Evolutionary conservation across 345 rosid genomes (phyloP).

Genomic region (Hibiscus tridactylites): DNA sequence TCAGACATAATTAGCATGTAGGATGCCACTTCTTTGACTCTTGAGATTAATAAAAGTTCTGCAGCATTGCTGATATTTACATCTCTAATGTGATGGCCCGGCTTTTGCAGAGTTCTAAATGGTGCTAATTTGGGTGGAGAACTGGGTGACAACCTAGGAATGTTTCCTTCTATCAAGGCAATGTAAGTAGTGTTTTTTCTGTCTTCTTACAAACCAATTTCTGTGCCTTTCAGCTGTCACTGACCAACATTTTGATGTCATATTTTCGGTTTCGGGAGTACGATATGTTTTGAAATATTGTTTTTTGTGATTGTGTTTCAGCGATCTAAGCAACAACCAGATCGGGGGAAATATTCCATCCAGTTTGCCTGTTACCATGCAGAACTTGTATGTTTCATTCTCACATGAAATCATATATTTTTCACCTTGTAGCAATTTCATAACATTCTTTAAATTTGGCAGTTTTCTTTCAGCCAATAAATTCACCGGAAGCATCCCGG

Average conservation of each 20-base stretch:
- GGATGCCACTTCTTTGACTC: neutral
- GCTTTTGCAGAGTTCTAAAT: slow-evolving; percentile 53
- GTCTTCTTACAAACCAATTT: slow-evolving; percentile 11
- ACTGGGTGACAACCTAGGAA: slow-evolving; percentile 61
- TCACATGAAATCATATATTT: slow-evolving; percentile 1
- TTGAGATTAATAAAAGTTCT: neutral
- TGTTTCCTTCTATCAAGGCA: slow-evolving; percentile 58
- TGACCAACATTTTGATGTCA: slow-evolving; percentile 11
- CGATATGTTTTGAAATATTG: neutral
- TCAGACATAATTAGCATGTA: slow-evolving; percentile 36
- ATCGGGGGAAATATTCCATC: slow-evolving; percentile 90
- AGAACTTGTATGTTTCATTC: slow-evolving; percentile 22
- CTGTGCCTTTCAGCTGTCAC: neutral
- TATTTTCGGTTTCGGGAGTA: neutral
- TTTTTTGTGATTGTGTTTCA: slow-evolving; percentile 23
- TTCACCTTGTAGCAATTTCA: neutral
- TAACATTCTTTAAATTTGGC: slow-evolving; percentile 31
- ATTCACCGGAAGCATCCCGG: slow-evolving; percentile 90
- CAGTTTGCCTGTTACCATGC: slow-evolving; percentile 65
- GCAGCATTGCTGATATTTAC: neutral
- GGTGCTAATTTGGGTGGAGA: slow-evolving; percentile 93
- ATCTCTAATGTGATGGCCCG: neutral
- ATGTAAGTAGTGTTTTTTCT: slow-evolving; percentile 46
- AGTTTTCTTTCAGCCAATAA: slow-evolving; percentile 91
- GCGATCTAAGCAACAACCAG: slow-evolving; percentile 86